phyloP scores from a whole-genome alignment of 2,329 filamentous ascomycete species.

The Claviceps digitariae region DNA sequence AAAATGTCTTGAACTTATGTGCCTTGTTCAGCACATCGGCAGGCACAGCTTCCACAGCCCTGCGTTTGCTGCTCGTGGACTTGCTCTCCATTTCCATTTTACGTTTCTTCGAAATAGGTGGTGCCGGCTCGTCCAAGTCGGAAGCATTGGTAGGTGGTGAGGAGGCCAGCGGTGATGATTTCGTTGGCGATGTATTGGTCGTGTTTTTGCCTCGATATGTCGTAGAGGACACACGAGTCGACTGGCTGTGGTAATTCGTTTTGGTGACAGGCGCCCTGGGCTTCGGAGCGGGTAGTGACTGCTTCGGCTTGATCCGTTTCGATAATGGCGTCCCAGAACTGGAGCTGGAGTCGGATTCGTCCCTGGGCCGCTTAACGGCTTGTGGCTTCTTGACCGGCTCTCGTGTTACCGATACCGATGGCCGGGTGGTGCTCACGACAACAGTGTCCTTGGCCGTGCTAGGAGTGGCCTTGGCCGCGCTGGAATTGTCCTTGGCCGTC shows the following conservation, averaged over 20 bases:
- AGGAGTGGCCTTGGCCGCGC: constrained; percentile 15
- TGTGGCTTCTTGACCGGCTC: constrained; percentile 18
- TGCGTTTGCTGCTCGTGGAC: constrained; percentile 15
- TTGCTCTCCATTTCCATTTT: constrained; percentile 21
- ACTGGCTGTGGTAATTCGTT: constrained; percentile 29
- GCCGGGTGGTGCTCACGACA: constrained; percentile 19
- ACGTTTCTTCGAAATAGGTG: constrained; percentile 27
- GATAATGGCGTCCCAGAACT: constrained; percentile 45
- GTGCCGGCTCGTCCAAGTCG: constrained; percentile 33
- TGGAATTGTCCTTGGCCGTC: constrained; percentile 18
- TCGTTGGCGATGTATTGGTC: constrained; percentile 44
- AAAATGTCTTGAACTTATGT: constrained; percentile 39
- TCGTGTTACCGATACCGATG: constrained; percentile 18
- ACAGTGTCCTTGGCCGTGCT: constrained; percentile 17
- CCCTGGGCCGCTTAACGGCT: constrained; percentile 36
- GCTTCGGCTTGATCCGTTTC: constrained; percentile 42
- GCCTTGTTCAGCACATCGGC: constrained; percentile 38
- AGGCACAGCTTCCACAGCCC: constrained; percentile 16
- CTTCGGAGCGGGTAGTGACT: constrained; percentile 18
- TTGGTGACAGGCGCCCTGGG: constrained; percentile 36
- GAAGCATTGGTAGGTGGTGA: constrained; percentile 53
- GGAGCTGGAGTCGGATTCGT: constrained; percentile 41
- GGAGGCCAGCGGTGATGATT: constrained; percentile 52
- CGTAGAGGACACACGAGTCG: constrained; percentile 21
- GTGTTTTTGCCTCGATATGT: constrained; percentile 27